Evolutionary conservation across 805 yeast genomes (phyloP).

Genomic region (Barnettozyma populi): DNA sequence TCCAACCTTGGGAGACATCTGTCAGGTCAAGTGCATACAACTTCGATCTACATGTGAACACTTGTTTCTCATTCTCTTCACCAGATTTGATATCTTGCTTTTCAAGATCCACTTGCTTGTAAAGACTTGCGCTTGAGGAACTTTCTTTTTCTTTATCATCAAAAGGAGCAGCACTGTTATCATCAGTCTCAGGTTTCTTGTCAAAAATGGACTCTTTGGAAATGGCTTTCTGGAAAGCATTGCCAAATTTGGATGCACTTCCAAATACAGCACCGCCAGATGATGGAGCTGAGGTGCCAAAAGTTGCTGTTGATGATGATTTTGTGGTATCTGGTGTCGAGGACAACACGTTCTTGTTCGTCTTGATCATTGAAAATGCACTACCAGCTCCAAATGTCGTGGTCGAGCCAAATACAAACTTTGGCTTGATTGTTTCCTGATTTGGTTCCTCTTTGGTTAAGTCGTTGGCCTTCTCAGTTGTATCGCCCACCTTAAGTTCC

Average conservation of each 20-base stretch:
- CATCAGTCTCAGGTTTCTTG: constrained; percentile 20
- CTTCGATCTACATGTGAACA: constrained; percentile 69
- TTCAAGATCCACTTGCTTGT: constrained; percentile 54
- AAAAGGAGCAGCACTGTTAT: constrained; percentile 13
- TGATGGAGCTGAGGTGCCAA: constrained; percentile 4
- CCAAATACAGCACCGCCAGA: constrained; percentile 34
- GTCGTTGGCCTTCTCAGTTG: background rate
- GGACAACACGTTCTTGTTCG: constrained; percentile 29
- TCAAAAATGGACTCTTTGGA: constrained; percentile 57
- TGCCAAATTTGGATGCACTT: constrained; percentile 40
- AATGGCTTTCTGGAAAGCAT: constrained; percentile 50
- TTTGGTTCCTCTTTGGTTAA: background rate
- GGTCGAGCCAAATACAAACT: constrained; percentile 52
- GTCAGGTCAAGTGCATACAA: constrained; percentile 69
- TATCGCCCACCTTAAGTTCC: background rate
- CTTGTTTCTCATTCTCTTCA: constrained; percentile 76
- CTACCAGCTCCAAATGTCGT: constrained; percentile 40
- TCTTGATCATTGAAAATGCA: constrained; percentile 31
- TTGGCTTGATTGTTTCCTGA: constrained; percentile 27
- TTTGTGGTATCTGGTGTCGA: constrained; percentile 17
- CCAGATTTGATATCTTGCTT: constrained; percentile 71
- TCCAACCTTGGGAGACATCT: constrained; percentile 77
- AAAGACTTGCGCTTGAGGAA: constrained; percentile 29
- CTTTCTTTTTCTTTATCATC: constrained; percentile 11
- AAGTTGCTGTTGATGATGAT: background rate